Evolutionary conservation across 805 yeast species (phyloP).

Genomic region (Saccharomycopsis sp.): DNA sequence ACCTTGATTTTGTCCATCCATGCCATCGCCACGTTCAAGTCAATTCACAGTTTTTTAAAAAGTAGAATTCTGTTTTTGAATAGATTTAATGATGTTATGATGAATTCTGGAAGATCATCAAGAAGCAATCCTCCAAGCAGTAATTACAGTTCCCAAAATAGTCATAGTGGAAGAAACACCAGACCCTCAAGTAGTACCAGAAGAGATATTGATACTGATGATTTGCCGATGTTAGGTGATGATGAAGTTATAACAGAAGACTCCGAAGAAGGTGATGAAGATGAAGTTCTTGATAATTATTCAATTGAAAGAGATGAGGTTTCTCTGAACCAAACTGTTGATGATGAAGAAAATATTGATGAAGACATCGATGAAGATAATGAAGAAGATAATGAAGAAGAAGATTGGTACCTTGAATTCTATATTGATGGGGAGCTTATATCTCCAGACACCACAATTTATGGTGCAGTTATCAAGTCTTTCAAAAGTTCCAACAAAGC

Average conservation of each 20-base stretch:
- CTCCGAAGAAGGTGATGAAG: constrained; percentile 12
- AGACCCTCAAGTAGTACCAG: background rate
- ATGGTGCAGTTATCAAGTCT: constrained; percentile 58
- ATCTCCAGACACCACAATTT: constrained; percentile 60
- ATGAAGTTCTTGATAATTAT: constrained; percentile 1
- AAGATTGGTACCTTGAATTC: constrained; percentile 42
- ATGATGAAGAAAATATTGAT: constrained; percentile 9
- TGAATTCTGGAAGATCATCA: no score
- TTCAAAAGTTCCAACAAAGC: constrained; percentile 24
- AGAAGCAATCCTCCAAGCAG: no score
- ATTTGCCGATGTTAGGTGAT: constrained; percentile 15
- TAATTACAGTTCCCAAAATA: background rate
- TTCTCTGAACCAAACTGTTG: constrained; percentile 20
- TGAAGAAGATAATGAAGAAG: constrained; percentile 16
- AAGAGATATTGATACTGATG: constrained; percentile 4
- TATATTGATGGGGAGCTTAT: constrained; percentile 44
- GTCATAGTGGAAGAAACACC: background rate
- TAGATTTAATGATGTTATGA: constrained; percentile 1
- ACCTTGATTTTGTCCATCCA: constrained; percentile 39
- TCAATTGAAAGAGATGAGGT: constrained; percentile 17
- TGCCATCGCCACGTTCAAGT: constrained; percentile 49
- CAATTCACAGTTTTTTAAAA: constrained; percentile 38
- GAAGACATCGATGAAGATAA: constrained; percentile 2
- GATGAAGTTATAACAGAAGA: constrained; percentile 20
- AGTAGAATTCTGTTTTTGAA: constrained; percentile 28